Percentiles rank a stretch among this genome's conserved stretches.
Evolutionary conservation across 768 basidiomycete species (phyloP).

Genomic region (Russula lepida): DNA sequence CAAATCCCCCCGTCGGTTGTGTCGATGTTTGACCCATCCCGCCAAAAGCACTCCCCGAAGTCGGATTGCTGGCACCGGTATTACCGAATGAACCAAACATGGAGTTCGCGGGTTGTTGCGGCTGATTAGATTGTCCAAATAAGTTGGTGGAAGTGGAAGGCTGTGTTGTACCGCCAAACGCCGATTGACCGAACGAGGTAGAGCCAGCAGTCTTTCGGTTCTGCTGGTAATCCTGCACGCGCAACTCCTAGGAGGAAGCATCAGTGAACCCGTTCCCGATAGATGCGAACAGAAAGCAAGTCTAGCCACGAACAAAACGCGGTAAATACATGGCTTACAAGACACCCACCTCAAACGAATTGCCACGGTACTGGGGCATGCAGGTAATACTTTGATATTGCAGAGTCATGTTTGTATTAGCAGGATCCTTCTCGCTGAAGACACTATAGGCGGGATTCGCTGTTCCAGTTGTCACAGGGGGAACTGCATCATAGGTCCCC

Average conservation of each 20-base stretch:
- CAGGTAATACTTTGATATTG: constrained; percentile 80
- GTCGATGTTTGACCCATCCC: constrained; percentile 23
- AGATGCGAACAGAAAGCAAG: background rate
- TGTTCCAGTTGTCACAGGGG: constrained; percentile 62
- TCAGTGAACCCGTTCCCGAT: background rate
- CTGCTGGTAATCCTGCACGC: constrained; percentile 41
- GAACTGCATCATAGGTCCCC: constrained; percentile 31
- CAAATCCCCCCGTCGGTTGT: constrained; percentile 21
- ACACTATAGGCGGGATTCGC: constrained; percentile 53
- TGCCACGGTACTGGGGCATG: constrained; percentile 69
- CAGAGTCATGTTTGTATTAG: constrained; percentile 36
- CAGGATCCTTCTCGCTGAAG: constrained; percentile 58
- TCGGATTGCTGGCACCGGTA: constrained; percentile 21
- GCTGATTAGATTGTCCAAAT: constrained; percentile 28
- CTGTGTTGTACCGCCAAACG: constrained; percentile 29
- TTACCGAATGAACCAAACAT: constrained; percentile 27
- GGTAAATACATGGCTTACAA: constrained; percentile 8
- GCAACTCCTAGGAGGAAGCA: constrained; percentile 33
- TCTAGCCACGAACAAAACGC: background rate
- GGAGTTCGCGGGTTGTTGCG: constrained; percentile 25
- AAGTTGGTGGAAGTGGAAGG: constrained; percentile 22
- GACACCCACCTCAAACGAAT: constrained; percentile 46
- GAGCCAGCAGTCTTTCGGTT: constrained; percentile 35
- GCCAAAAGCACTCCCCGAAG: constrained; percentile 25
- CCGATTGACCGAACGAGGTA: constrained; percentile 28